phyloP scores from a whole-genome alignment of 75 land plant species.

The Ceratopteris richardii region DNA sequence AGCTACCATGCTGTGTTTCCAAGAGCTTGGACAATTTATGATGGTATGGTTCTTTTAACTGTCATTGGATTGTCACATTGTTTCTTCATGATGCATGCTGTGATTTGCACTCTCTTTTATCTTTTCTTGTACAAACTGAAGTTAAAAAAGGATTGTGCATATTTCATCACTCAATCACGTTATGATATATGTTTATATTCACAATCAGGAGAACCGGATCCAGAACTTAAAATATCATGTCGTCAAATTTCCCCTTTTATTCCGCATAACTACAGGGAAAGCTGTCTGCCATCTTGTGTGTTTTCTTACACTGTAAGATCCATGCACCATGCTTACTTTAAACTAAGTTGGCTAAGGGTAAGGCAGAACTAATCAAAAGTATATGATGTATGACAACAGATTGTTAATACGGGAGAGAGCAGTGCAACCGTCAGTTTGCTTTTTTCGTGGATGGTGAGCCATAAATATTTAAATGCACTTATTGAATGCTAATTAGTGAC shows the following conservation, averaged over 20 bases:
- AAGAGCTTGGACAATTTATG: conserved; percentile 98
- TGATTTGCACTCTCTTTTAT: no score
- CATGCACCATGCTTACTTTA: background rate
- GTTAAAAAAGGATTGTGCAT: no score
- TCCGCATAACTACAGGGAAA: conserved; percentile 89
- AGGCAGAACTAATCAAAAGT: background rate
- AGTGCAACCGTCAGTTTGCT: conserved; percentile 87
- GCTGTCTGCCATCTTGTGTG: conserved; percentile 85
- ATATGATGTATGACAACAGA: conserved; percentile 24
- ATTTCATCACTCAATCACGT: no score
- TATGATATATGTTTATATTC: no score
- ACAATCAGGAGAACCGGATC: conserved; percentile 88
- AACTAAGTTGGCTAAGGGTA: no score
- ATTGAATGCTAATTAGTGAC: no score
- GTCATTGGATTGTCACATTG: background rate
- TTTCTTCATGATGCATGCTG: no score
- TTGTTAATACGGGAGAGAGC: conserved; percentile 88
- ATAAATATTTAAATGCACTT: no score
- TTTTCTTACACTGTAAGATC: conserved; percentile 84
- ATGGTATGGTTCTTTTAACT: conserved; percentile 49
- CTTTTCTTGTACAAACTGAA: no score
- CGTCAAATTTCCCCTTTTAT: conserved; percentile 97
- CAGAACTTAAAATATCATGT: conserved; percentile 91
- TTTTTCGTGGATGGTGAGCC: conserved; percentile 94
- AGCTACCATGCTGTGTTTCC: conserved; percentile 97